These are phyloP conservation scores for Syzygium oleosum DNA, from an alignment of 345 rosid species.

Conservation along the genomic window DNA sequence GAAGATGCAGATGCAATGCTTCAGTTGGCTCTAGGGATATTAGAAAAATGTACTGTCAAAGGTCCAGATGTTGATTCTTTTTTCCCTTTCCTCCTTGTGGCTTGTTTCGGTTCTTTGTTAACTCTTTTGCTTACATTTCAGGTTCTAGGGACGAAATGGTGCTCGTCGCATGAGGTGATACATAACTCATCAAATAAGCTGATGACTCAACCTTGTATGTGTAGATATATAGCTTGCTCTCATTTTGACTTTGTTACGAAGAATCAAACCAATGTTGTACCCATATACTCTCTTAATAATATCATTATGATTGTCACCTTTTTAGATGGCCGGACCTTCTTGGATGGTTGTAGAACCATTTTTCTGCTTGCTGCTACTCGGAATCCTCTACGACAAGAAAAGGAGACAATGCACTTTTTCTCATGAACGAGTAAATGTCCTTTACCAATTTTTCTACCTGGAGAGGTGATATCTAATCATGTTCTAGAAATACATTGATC, in stretches of 20 bases:
- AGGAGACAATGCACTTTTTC: not conserved
- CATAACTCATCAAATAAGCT: not conserved
- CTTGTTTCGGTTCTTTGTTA: not conserved
- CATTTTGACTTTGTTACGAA: not conserved
- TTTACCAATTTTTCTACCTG: not conserved
- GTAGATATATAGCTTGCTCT: not conserved
- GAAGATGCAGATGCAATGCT: conserved; percentile 38
- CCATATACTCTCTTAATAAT: not conserved
- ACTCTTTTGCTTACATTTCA: conserved; percentile 5
- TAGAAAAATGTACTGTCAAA: conserved; percentile 35
- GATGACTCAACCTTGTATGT: not conserved
- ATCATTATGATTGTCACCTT: not conserved
- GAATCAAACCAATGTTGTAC: not conserved
- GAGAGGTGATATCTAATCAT: not conserved
- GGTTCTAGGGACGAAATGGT: conserved; percentile 40
- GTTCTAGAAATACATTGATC: not conserved
- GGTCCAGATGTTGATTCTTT: not conserved
- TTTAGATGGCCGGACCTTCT: not conserved
- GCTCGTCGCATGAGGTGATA: conserved; percentile 15
- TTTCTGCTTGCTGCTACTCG: not conserved
- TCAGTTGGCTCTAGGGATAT: conserved; percentile 40
- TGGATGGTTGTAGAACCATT: not conserved
- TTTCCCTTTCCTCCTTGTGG: not conserved
- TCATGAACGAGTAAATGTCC: not conserved
- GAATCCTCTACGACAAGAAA: not conserved